Evolutionary conservation across 306 rosid genomes (phyloP).

Genomic region (Betula pendula): DNA sequence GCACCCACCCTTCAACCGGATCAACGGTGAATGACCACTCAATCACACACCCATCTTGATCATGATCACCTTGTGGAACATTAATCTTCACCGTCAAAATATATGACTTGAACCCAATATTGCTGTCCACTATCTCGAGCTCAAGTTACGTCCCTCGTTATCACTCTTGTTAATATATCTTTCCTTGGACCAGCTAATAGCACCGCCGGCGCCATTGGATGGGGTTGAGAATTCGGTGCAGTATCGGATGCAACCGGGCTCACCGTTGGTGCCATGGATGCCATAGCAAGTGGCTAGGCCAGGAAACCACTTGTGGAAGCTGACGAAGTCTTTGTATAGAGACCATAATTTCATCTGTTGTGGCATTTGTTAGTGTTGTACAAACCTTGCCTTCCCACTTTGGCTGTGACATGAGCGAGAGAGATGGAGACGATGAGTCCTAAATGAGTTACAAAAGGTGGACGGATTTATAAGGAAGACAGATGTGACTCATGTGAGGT

Average conservation of each 20-base stretch:
- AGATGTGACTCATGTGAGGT: too few relatives aligned
- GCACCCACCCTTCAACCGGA: conserved; percentile 39
- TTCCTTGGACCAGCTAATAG: conserved; percentile 61
- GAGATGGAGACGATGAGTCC: background rate
- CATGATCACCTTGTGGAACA: background rate
- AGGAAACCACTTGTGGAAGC: conserved; percentile 57
- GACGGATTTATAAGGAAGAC: too few relatives aligned
- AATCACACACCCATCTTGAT: conserved; percentile 39
- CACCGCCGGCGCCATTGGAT: conserved; percentile 20
- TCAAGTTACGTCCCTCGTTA: conserved; percentile 26
- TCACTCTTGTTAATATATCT: conserved; percentile 49
- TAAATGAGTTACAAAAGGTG: too few relatives aligned
- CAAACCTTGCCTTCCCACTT: conserved; percentile 57
- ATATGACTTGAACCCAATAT: conserved; percentile 55
- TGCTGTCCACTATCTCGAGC: conserved; percentile 52
- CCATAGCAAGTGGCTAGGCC: conserved; percentile 47
- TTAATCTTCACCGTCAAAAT: conserved; percentile 38
- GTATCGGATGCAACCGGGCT: conserved; percentile 59
- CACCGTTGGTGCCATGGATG: conserved; percentile 51
- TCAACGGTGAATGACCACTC: conserved; percentile 53
- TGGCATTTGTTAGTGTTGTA: conserved; percentile 10
- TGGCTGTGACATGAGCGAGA: conserved; percentile 13
- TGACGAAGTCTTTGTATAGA: conserved; percentile 62
- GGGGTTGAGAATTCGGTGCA: conserved; percentile 52
- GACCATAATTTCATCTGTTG: conserved; percentile 48